These are phyloP conservation scores for Salisapilia sapeloensis DNA, from an alignment of 352 stramenopile genomes.

Conservation along the genomic window DNA sequence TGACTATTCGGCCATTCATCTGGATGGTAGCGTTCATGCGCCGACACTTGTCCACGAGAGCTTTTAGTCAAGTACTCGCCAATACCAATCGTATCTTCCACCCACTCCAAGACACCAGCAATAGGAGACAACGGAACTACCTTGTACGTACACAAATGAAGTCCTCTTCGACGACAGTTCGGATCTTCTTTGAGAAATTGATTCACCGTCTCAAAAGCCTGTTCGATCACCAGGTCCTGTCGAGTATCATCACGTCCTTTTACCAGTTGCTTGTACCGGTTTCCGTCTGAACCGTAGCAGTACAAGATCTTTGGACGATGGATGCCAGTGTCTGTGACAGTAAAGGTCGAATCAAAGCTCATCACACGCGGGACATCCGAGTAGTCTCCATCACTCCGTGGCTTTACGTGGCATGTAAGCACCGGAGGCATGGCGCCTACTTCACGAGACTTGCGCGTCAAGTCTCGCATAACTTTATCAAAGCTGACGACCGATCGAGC, in stretches of 20 bases:
- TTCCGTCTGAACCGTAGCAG: conserved; percentile 87
- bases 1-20: conserved; percentile 84
- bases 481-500: conserved; percentile 14
- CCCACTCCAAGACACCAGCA: conserved; percentile 96
- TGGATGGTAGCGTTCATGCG: conserved; percentile 91
- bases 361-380: conserved; percentile 62
- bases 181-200: conserved; percentile 66
- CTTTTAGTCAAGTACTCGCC: conserved; percentile 79
- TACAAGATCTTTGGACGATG: conserved; percentile 96
- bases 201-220: conserved; percentile 83
- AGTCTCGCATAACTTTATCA: conserved; percentile 53
- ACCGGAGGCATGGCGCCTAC: conserved; percentile 45
- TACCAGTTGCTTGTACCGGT: conserved; percentile 89
- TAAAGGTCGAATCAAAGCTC: conserved; percentile 86
- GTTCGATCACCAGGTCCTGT: conserved; percentile 82
- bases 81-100: conserved; percentile 93
- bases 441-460: conserved; percentile 17
- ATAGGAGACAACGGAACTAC: conserved; percentile 83
- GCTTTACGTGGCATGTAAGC: conserved; percentile 54
- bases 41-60: conserved; percentile 29
- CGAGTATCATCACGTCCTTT: conserved; percentile 86
- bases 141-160: conserved; percentile 94
- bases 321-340: conserved; percentile 90
- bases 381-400: conserved; percentile 68
- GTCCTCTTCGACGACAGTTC: conserved; percentile 33